Evolutionary conservation across 169 alveolate species (phyloP), one percentile per base, ranked within the genome.

Genomic region (Pseudocohnilembus persalinus): DNA sequence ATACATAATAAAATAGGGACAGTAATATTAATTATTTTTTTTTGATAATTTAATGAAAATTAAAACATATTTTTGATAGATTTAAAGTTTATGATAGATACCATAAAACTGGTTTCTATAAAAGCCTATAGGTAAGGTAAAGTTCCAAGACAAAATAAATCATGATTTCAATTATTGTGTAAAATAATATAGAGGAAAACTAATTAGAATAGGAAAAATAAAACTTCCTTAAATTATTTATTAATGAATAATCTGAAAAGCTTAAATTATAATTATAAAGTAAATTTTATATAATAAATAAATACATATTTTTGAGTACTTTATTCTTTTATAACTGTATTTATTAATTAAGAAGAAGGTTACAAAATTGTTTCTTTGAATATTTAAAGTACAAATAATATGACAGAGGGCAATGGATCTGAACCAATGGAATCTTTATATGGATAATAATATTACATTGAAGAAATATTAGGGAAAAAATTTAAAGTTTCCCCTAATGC

Each of bases 401-500:
- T 80, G 29, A 89, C 89, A 26, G 92, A 85, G 16, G 83, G 87
- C 73, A 74, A 87, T 49, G 82, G 87, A 30, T 29, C 35, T 29
- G 89, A 82, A 31, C n/a, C 29, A 26, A 65, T 77, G 1, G 74
- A 33, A 31, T 26, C 83, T 29, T 33, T 92, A 27, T 24, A 29
- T 0, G 92, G 90, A 31, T 28, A 81, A 26, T 27, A 16, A 0
- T 82, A 63, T 34, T 89, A 89, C 64, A 31, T 29, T 29, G 94
- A 89, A n/a, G 63, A 49, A 15, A 74, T 89, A 27, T 31, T 77
- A 33, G 89, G 83, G 1, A 85, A 77, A 30, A 90, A 81, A n/a
- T 88, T 92, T 65, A 81, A 74, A 31, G 92, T 92, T 0, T 88
- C 94, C 16, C 92, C 92, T 1, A 80, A 90, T 79, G 94, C 96